These are phyloP conservation scores for Aureobasidium subglaciale DNA, from an alignment of 2,329 filamentous ascomycete species.

Conservation along the genomic window DNA sequence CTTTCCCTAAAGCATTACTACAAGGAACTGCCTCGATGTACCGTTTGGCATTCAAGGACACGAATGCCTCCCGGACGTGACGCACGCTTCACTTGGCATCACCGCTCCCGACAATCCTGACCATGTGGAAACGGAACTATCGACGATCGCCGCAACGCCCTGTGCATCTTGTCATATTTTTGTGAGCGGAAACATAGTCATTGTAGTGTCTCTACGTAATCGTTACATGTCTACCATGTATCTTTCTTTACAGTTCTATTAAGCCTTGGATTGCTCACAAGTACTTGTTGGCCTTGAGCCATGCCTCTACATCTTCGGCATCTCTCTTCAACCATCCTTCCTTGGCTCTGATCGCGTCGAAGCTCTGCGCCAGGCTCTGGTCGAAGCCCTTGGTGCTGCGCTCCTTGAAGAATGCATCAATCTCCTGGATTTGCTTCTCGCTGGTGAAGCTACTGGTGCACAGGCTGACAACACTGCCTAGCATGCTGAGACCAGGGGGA, in stretches of 20 bases:
- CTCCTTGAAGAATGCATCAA: conserved; percentile 72
- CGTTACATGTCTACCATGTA: not conserved
- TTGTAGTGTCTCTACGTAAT: not conserved
- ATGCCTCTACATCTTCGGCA: conserved; percentile 64
- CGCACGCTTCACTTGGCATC: conserved; percentile 6
- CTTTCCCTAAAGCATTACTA: not conserved
- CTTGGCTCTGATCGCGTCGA: conserved; percentile 80
- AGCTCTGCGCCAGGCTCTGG: conserved; percentile 79
- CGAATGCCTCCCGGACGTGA: conserved; percentile 1
- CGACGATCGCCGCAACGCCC: not conserved
- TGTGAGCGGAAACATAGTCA: not conserved
- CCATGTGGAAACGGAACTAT: not conserved
- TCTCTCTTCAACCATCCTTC: conserved; percentile 73
- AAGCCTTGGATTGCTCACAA: conserved; percentile 26
- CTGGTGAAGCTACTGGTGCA: conserved; percentile 75
- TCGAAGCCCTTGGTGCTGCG: conserved; percentile 86
- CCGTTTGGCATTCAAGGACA: not conserved
- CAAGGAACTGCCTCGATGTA: not conserved
- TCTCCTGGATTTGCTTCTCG: conserved; percentile 64
- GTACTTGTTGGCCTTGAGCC: conserved; percentile 62
- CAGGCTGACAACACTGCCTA: conserved; percentile 76
- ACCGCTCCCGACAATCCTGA: not conserved
- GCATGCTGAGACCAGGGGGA: conserved; percentile 78
- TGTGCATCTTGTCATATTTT: too few species aligned
- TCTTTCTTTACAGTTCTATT: not conserved